Percentiles rank a stretch among this genome's conserved stretches.
phyloP scores from a whole-genome alignment of 768 basidiomycete genomes.

The Trametes elegans region DNA sequence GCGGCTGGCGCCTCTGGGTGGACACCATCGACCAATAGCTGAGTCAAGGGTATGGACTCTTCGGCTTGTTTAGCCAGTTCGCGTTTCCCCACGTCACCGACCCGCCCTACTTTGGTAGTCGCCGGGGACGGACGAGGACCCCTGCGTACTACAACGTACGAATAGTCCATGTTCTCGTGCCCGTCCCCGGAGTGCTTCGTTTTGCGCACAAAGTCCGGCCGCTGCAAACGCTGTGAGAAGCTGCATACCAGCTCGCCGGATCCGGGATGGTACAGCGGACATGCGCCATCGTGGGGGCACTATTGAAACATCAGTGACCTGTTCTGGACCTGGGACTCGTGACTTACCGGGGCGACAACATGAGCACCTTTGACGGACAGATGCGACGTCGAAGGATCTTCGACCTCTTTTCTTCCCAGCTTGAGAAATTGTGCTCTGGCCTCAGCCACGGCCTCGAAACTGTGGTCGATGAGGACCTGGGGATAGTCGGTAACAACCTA shows the following conservation, averaged over 20 bases:
- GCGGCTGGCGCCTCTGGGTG: conserved; percentile 13
- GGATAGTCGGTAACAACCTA: background rate
- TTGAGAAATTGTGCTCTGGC: conserved; percentile 73
- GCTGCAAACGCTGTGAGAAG: conserved; percentile 85
- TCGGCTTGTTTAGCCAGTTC: conserved; percentile 38
- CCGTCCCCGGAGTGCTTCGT: conserved; percentile 87
- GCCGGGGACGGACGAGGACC: conserved; percentile 58
- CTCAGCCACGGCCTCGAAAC: conserved; percentile 74
- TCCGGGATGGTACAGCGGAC: conserved; percentile 70
- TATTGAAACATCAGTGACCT: conserved; percentile 32
- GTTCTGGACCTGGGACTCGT: conserved; percentile 1
- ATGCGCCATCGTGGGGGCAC: conserved; percentile 89
- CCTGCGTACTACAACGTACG: conserved; percentile 85
- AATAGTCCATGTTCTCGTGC: conserved; percentile 86
- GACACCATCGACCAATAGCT: conserved; percentile 25
- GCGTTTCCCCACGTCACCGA: conserved; percentile 52
- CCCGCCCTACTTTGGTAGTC: conserved; percentile 43
- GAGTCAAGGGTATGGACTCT: conserved; percentile 10
- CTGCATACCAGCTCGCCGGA: conserved; percentile 61
- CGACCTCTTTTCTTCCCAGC: conserved; percentile 58
- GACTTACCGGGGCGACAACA: conserved; percentile 83
- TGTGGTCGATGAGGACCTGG: conserved; percentile 86
- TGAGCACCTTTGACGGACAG: conserved; percentile 57
- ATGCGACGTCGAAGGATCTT: conserved; percentile 40
- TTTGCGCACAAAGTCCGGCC: conserved; percentile 78